Base-by-base conservation (phyloP, 441 rosid genomes). In the Populus hybrid region DNA sequence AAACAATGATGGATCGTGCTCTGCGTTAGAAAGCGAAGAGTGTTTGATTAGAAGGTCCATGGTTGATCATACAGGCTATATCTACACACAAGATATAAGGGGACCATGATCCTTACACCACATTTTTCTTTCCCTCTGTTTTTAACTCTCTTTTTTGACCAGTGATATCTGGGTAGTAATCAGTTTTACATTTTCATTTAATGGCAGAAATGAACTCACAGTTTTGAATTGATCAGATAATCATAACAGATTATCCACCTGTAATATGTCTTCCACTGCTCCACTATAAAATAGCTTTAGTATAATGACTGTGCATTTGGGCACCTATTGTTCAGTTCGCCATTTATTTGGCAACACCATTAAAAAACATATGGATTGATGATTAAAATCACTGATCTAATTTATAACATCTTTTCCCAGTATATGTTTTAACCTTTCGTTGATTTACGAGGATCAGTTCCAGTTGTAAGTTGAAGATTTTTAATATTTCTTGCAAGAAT, bases 41-140 rank as follows among this genome's bases (percentile, higher is more conserved):
- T 87, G 91, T 70, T 71, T 84, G 82, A 79, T 82, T 23, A 86
- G 87, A 74, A 87, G 83, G 72, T 75, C 84, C 21, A 73, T 84
- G 83, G 86, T 79, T 75, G 88, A 83, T 74, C 96, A 88, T 79
- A 80, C 88, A 4, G 94, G 24, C 24, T 24, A 24, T 24, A 24
- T 24, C 24, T 24, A 24, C 24, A 24, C 24, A 24, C 24, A 24
- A 24, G 24, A 24, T 24, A 24, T 1, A 24, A 24, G 73, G 67
- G 81, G 74, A 24, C 86, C 82, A 2, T 82, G 78, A 81, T 35
- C 59, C 40, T 69, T 6, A 11, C 32, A 71, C 18, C 30, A 28
- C 30, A 28, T 28, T 1, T 28, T 28, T 28, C 30, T 61, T 30
- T 70, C 67, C 30, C 30, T 28, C 30, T 28, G 30, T 16, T 1